These are phyloP conservation scores for Pythium brachiatum DNA, from an alignment of 352 stramenopile genomes.

Conservation along the genomic window DNA sequence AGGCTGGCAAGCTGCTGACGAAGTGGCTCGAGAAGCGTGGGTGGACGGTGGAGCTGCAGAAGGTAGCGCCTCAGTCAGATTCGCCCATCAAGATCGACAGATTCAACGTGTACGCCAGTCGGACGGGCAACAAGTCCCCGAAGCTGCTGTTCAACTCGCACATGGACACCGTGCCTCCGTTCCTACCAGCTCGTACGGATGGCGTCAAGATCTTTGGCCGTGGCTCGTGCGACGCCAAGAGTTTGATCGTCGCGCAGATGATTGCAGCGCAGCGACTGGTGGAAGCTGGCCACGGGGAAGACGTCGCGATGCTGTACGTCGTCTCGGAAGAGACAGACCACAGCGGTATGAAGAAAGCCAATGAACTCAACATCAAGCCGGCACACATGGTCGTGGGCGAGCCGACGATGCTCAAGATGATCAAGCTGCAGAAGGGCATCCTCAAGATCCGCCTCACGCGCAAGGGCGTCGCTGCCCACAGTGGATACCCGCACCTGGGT, in stretches of 20 bases:
- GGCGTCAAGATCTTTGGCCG: constrained; percentile 71
- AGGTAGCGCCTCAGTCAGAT: constrained; percentile 59
- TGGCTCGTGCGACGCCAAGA: constrained; percentile 83
- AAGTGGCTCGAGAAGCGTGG: constrained; percentile 62
- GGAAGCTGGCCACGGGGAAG: constrained; percentile 48
- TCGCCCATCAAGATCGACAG: constrained; percentile 53
- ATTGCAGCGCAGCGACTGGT: constrained; percentile 68
- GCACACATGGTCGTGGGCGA: constrained; percentile 79
- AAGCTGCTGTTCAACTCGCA: constrained; percentile 84
- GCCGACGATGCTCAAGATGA: constrained; percentile 77
- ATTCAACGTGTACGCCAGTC: constrained; percentile 77
- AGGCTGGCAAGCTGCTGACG: constrained; percentile 61
- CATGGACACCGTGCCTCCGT: constrained; percentile 82
- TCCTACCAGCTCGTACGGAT: constrained; percentile 61
- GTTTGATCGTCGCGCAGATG: constrained; percentile 80
- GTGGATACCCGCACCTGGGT: constrained; percentile 80
- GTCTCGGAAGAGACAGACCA: constrained; percentile 88
- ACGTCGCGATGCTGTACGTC: constrained; percentile 80
- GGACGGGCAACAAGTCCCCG: constrained; percentile 48
- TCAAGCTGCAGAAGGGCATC: constrained; percentile 85
- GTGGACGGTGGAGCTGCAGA: constrained; percentile 76
- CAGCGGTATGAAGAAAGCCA: constrained; percentile 87
- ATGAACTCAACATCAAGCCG: constrained; percentile 71
- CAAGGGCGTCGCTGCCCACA: constrained; percentile 77
- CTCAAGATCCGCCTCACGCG: constrained; percentile 78